Percentiles rank a stretch among this genome's conserved stretches.
Conservation (phyloP, 345 rosid species). For the Pugionium dolabratum region DNA sequence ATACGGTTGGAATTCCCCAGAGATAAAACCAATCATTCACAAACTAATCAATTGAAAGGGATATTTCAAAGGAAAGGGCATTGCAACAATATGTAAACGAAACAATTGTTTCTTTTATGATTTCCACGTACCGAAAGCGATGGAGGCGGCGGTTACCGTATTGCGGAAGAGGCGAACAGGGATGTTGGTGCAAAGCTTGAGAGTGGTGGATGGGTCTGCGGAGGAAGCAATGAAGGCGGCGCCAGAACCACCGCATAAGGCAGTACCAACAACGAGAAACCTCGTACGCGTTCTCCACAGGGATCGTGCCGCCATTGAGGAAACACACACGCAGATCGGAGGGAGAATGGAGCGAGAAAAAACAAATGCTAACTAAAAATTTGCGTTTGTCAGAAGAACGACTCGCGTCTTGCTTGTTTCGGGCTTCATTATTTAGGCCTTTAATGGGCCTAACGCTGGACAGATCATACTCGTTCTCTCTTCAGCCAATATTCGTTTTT, state of each 20-base stretch:
- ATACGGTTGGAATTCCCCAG: neutral
- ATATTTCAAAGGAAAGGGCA: too few relatives aligned
- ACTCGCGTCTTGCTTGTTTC: neutral
- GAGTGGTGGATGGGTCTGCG: conserved; percentile 65
- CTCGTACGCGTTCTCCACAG: conserved; percentile 63
- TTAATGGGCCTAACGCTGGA: conserved; percentile 2
- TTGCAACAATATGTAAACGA: conserved; percentile 6
- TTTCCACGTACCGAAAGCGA: conserved; percentile 69
- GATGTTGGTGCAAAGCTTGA: conserved; percentile 78
- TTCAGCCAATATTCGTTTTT: too few relatives aligned
- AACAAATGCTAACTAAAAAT: neutral
- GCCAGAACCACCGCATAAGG: conserved; percentile 62
- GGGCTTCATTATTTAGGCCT: conserved; percentile 11
- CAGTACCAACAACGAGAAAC: conserved; percentile 58
- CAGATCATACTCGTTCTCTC: too few relatives aligned
- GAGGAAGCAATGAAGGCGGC: conserved; percentile 65
- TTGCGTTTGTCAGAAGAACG: neutral
- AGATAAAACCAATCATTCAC: conserved; percentile 2
- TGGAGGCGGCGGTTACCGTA: conserved; percentile 76
- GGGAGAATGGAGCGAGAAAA: conserved; percentile 1
- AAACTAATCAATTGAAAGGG: neutral
- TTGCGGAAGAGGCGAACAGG: conserved; percentile 73
- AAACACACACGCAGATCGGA: conserved; percentile 24
- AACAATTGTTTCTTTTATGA: too few relatives aligned
- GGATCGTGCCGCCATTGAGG: conserved; percentile 65